Evolutionary conservation across 2,329 filamentous ascomycete species (phyloP), one percentile per base, ranked within the genome.

Genomic region (Stagonosporopsis tanaceti): DNA sequence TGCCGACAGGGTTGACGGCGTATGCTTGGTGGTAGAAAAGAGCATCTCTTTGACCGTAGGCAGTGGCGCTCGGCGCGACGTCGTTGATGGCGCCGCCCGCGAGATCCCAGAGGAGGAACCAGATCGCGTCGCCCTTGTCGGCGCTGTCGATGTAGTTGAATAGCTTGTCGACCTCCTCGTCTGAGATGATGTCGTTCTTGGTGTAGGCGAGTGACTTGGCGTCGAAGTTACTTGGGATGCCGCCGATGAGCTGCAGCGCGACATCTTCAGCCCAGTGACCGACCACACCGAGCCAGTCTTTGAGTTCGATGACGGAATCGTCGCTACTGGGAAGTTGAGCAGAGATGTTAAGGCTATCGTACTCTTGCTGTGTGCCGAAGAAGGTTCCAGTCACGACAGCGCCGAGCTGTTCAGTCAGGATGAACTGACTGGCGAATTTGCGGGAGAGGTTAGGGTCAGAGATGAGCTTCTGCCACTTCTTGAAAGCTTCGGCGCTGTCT

Each of bases 1-100:
- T 61, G 24, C 74, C 69, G 22, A 73, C 40, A 1, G 73, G 65
- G 25, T 73, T 73, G 24, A 77, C 66, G 0, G 68, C 73, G 46
- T 81, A 82, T 1, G 70, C 61, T 45, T 77, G 71, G 32, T 71
- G 65, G 54, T 72, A 75, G 60, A 76, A 76, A 4, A 76, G 44
- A 7, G 71, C 67, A 32, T 75, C 59, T 20, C 74, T 71, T 37
- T 73, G 73, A 2, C 67, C 67, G 35, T 76, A 76, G 0, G 74
- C 66, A 3, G 74, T 75, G 1, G 70, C 74, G 17, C 70, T 63
- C 1, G 65, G 51, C 6, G 69, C 64, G 2, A 75, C 62, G 34
- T 76, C 72, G 47, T 70, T 73, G 46, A 71, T 68, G 2, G 67
- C 67, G 15, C 75, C 74, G 46, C 72, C 74, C 25, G 67, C 71